Evolutionary conservation across 192 early-diverging fungal genomes (phyloP), one percentile per base, ranked within the genome.

Genomic region (Coemansia nantahalensis): DNA sequence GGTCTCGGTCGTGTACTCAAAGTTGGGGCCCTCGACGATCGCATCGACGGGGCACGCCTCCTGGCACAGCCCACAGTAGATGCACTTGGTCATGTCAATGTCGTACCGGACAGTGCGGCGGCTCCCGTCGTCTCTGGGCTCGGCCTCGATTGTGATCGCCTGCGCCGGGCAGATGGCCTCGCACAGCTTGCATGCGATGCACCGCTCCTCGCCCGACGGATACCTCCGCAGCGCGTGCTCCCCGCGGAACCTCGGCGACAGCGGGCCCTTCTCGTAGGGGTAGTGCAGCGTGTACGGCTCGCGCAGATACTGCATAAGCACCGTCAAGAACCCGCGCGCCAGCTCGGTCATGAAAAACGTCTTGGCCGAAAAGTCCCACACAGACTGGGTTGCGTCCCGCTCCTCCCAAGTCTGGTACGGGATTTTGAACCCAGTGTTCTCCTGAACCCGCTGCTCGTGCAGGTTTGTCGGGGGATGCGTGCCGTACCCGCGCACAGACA

Each of bases 1-100:
- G 26, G 95, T 94, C 79, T 98, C 95, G 3, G 93, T 95, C 24
- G 92, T 81, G 65, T 88, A 93, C 71, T 98, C 95, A 79, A 91
- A 95, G 77, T 98, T 98, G 54, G 92, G 91, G 28, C 88, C 87
- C 79, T 94, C 95, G 8, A 98, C 95, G 82, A 98, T 98, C 39
- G 95, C 95, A 78, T 98, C 95, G 3, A 95, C 93, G 26, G 92
- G 92, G 55, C 92, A 94, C 0, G 92, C 92, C 60, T 94, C 92
- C 76, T 95, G 93, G 77, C 95, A 98, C 76, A 98, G 86, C 45
- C 95, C 95, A 72, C 95, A 98, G 82, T 94, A 95, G 64, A 88
- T 89, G 76, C 91, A 92, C 82, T 97, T 97, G 51, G 95, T 95
- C 95, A 95, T 95, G 67, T 98, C 95, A 61, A 98, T 98, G 79